Evolutionary conservation across 495 filamentous ascomycete species (phyloP), one percentile per base, ranked within the genome.

Genomic region (Hyaloscypha hepaticicola): DNA sequence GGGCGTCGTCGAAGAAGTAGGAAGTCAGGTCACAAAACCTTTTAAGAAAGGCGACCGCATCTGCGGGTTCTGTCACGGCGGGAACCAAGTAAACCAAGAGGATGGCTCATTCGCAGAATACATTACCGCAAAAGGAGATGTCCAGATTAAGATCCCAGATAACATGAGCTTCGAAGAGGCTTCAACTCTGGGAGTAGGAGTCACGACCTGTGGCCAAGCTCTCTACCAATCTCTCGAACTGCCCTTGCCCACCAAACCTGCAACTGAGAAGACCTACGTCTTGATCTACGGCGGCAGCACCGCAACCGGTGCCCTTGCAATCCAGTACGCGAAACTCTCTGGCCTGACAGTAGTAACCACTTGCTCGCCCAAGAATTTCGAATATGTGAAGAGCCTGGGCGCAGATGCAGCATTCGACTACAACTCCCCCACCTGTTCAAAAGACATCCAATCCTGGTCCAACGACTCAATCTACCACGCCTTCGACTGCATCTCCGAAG

Each of bases 291-390:
- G 86, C 29, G 87, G 85, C 33, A 77, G 82, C 5, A 77, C 78
- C 2, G 83, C 81, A 31, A 83, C 89, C 6, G 88, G 88, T 11
- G 75, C 78, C 70, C 81, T 80, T 60, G 84, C 82, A 0, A 86
- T 89, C 60, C 88, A 90, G 69, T 80, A 88, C 24, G 85, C 83
- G 5, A 73, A 74, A 0, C 80, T 82, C 0, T 78, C 87, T 0
- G 88, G 88, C 2, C 81, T 82, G 27, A 77, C 80, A 6, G 87
- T 90, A 7, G 72, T 88, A 50, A 75, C 80, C 0, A 87, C 85
- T 0, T 78, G 82, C 5, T 82, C 80, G 0, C 72, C 75, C 0
- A 77, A 77, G 61, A 89, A 88, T 28, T 60, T 61, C 53, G 58
- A 65, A 1, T 68, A 68, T 31, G 61, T 68, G 3, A 70, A 70